Evolutionary conservation across 139 green algal species (phyloP), one percentile per base, ranked within the genome.

Genomic region (Ostreobium quekettii): DNA sequence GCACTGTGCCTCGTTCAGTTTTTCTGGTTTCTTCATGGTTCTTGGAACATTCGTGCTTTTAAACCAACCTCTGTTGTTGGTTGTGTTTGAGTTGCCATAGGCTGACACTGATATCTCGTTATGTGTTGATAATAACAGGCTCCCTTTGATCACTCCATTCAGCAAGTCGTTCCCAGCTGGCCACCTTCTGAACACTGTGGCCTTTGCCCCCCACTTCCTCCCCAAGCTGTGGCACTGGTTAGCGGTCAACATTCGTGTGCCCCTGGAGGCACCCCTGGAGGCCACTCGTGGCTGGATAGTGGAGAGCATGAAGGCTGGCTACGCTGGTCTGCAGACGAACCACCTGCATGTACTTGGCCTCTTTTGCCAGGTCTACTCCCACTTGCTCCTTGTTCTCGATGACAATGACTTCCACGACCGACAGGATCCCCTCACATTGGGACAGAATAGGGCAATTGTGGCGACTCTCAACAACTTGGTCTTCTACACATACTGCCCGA

Each of bases 371-470:
- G 59, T 42, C 5, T 68, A 68, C 53, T 15, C 36, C 3, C 87
- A 94, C 66, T 71, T 88, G 48, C 76, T 97, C 71, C 64, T 90
- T 31, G 87, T 95, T 46, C 75, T 93, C 6, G 89, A 95, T 66
- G 91, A 97, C 73, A 67, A 73, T 0, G 87, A 96, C 60, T 91
- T 97, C 66, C 81, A 93, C 68, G 67, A 82, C 26, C 60, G 37
- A 3, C 78, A 90, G 61, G 26, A 66, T 30, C 74, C 70, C 11
- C 83, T 95, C 63, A 78, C 46, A 1, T 67, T 91, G 37, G 71
- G 58, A 0, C 68, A 83, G 19, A 74, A 81, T 46, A 74, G 87
- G 0, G 88, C 77, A 22, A 82, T 95, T 6, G 83, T 82, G n/a
- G 80, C 80, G 1, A 68, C 75, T 6, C 78, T 95, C 56, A 93